phyloP scores from a whole-genome alignment of 169 alveolate genomes.

The Cryptosporidium muris region DNA sequence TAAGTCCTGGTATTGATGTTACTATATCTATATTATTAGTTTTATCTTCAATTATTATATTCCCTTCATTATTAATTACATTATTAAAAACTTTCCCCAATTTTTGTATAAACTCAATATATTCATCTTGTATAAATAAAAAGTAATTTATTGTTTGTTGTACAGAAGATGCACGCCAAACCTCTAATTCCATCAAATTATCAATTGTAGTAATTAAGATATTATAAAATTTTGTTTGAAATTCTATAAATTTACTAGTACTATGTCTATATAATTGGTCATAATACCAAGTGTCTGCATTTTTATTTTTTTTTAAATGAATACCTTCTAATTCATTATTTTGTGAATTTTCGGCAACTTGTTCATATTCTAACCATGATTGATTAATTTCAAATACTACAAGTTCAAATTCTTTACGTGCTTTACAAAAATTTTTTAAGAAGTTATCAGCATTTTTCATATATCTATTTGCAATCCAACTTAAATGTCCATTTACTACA shows the following conservation, averaged over 20 bases:
- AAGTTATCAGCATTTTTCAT: constrained; percentile 39
- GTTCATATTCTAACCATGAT: constrained; percentile 59
- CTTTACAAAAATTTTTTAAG: constrained; percentile 13
- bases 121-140: constrained; percentile 28
- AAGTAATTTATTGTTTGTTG: constrained; percentile 43
- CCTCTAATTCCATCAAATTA: constrained; percentile 40
- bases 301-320: constrained; percentile 28
- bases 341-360: constrained; percentile 33
- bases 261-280: constrained; percentile 58
- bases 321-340: constrained; percentile 24
- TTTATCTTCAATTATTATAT: constrained; percentile 1
- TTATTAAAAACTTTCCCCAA: constrained; percentile 5
- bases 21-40: constrained; percentile 27
- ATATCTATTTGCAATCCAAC: constrained; percentile 65
- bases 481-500: constrained; percentile 60
- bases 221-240: constrained; percentile 24
- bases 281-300: constrained; percentile 44
- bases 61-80: constrained; percentile 1
- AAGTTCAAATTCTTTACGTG: constrained; percentile 32
- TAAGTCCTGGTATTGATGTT: constrained; percentile 43
- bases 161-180: constrained; percentile 55
- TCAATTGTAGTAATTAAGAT: constrained; percentile 30
- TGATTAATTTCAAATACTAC: constrained; percentile 1
- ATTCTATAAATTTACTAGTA: constrained; percentile 24
- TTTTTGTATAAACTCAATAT: constrained; percentile 33